A percentile compares a stretch with the other conserved stretches of the same genome.
Conservation (phyloP, 2,329 filamentous ascomycete species). For the Penicillium sp. region DNA sequence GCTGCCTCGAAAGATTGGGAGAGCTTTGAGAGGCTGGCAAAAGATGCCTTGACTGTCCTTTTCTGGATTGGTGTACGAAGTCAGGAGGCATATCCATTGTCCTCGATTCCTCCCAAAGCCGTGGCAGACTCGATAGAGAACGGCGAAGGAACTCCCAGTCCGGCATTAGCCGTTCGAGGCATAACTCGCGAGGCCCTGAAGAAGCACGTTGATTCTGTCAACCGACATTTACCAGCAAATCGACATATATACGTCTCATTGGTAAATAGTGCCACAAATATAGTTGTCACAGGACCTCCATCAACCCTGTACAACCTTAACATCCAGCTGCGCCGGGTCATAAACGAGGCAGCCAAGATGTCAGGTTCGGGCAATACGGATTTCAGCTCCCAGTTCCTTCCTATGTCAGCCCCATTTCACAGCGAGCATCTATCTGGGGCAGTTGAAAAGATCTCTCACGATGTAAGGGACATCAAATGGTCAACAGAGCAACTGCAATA, state of each 20-base stretch:
- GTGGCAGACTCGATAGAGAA: background rate
- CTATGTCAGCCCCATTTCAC: background rate
- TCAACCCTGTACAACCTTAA: constrained; percentile 96
- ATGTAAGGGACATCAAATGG: constrained; percentile 39
- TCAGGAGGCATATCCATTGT: constrained; percentile 93
- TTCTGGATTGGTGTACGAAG: constrained; percentile 98
- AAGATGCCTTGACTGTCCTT: constrained; percentile 79
- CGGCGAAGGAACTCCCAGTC: background rate
- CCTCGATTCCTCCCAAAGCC: constrained; percentile 78
- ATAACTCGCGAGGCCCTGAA: background rate
- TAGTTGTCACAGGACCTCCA: constrained; percentile 93
- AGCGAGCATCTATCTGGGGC: background rate
- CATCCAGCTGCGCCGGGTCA: constrained; percentile 86
- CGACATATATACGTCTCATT: constrained; percentile 92
- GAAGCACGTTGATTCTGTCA: background rate
- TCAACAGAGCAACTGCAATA: constrained; percentile 73
- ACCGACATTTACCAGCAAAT: constrained; percentile 58
- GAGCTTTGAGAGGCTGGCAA: constrained; percentile 74
- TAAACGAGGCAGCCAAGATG: background rate
- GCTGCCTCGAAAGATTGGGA: constrained; percentile 90
- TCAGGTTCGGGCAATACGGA: background rate
- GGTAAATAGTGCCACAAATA: constrained; percentile 92
- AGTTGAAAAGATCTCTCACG: background rate
- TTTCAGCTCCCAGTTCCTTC: background rate
- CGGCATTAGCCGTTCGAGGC: constrained; percentile 1